Conservation (phyloP, 2,329 filamentous ascomycete species). For the Coniochaeta pulveracea region DNA sequence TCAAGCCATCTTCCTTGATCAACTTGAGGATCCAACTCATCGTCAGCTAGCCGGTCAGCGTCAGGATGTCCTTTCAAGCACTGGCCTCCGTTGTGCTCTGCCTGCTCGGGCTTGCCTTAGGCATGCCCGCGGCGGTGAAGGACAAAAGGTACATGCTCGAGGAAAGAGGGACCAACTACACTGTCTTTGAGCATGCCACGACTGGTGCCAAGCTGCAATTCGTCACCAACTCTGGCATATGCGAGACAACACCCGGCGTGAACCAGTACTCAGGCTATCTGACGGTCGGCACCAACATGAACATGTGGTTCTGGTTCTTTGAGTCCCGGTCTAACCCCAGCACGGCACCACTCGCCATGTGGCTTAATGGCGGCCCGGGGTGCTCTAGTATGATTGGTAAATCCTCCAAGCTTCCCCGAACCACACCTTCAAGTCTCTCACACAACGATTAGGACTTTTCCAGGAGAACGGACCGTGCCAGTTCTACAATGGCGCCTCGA, state of each 20-base stretch:
- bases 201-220: conserved; percentile 31
- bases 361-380: conserved; percentile 29
- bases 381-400: conserved; percentile 24
- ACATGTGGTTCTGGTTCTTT: conserved; percentile 33
- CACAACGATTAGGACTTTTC: conserved; percentile 16
- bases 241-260: conserved; percentile 36
- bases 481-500: conserved; percentile 22
- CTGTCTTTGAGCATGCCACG: conserved; percentile 34
- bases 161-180: conserved; percentile 20
- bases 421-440: not conserved
- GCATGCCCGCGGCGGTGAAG: conserved; percentile 1
- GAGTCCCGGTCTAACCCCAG: conserved; percentile 19
- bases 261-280: conserved; percentile 41
- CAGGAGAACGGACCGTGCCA: conserved; percentile 32
- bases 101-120: not conserved
- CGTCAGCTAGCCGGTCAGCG: not conserved
- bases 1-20: too few relatives aligned
- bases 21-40: too few relatives aligned
- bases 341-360: conserved; percentile 21
- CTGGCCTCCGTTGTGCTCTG: not conserved
- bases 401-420: not conserved
- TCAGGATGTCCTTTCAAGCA: conserved; percentile 2
- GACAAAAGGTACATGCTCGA: conserved; percentile 7
- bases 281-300: conserved; percentile 26
- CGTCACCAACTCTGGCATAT: conserved; percentile 38